Evolutionary conservation across 441 rosid species (phyloP), one percentile per base, ranked within the genome.

Genomic region (Viola pubescens): DNA sequence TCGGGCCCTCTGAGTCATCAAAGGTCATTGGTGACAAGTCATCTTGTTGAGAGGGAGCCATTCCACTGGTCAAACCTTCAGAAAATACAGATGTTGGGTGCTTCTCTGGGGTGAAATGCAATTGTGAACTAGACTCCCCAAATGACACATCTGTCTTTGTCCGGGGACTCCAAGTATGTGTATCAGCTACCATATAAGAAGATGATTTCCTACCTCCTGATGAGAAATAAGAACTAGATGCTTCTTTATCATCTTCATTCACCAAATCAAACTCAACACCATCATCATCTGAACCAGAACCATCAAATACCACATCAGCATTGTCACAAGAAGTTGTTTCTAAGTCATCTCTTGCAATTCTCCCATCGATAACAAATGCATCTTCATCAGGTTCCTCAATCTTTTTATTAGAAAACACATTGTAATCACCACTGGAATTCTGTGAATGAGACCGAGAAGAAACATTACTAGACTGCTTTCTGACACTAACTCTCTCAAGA

Each of bases 271-370:
- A 74, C 40, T 64, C 68, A 63, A 62, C 64, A 44, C 62, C 79
- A 61, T 73, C 76, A 62, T 72, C 74, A 63, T 77, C 84, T 49
- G 82, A 89, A 51, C 74, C 74, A 72, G 71, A 82, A 74, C 85
- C 82, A 73, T 89, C 90, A 67, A 76, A 87, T 70, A 77, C 70
- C 26, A 52, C 67, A 43, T 73, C 64, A 64, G 76, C 70, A 66
- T 67, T 59, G 51, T 65, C 82, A 68, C 59, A 53, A 11, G 68
- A 34, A 67, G 60, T 61, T 56, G 56, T 57, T 66, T 73, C 75
- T 68, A 75, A 51, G 48, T 70, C 62, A 67, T 73, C 71, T 45
- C 70, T 77, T 48, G 48, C 75, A 63, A 68, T 16, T 43, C 48
- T 76, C 63, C 63, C 72, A 59, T 73, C 69, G 53, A 64, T 40